Percentiles rank a stretch among this genome's conserved stretches.
Conservation (phyloP, 306 rosid species). For the Arachis hypogaea region DNA sequence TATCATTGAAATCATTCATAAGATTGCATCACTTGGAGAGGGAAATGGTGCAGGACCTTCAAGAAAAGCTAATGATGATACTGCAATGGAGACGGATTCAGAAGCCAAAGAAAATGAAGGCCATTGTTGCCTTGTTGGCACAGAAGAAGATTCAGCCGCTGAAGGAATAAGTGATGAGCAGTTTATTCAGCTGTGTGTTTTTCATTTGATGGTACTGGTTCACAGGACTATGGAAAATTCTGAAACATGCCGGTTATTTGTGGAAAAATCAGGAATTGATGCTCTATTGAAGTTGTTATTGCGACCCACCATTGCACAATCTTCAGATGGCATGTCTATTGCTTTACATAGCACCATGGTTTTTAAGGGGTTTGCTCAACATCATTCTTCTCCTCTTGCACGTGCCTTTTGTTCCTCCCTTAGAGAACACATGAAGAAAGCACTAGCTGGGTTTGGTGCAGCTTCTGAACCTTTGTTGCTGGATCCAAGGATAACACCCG, state of each 20-base stretch:
- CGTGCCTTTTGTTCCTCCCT: conserved; percentile 90
- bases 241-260: conserved; percentile 93
- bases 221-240: conserved; percentile 98
- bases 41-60: conserved; percentile 44
- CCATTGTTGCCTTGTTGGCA: conserved; percentile 55
- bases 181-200: conserved; percentile 73
- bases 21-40: conserved; percentile 74
- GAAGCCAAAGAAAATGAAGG: conserved; percentile 71
- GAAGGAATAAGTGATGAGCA: conserved; percentile 81
- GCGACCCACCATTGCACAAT: conserved; percentile 77
- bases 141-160: conserved; percentile 57
- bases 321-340: conserved; percentile 93
- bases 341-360: conserved; percentile 98
- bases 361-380: conserved; percentile 95
- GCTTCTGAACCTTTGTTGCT: conserved; percentile 70
- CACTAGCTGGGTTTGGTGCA: conserved; percentile 64
- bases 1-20: conserved; percentile 81
- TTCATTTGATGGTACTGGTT: conserved; percentile 93
- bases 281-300: conserved; percentile 84
- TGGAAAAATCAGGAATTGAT: conserved; percentile 93
- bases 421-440: conserved; percentile 80
- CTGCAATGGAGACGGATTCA: conserved; percentile 94
- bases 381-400: conserved; percentile 89
- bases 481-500: conserved; percentile 76
- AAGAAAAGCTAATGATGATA: conserved; percentile 62